Evolutionary conservation across 2,329 filamentous ascomycete species (phyloP).

Genomic region (Aspergillus niger): DNA sequence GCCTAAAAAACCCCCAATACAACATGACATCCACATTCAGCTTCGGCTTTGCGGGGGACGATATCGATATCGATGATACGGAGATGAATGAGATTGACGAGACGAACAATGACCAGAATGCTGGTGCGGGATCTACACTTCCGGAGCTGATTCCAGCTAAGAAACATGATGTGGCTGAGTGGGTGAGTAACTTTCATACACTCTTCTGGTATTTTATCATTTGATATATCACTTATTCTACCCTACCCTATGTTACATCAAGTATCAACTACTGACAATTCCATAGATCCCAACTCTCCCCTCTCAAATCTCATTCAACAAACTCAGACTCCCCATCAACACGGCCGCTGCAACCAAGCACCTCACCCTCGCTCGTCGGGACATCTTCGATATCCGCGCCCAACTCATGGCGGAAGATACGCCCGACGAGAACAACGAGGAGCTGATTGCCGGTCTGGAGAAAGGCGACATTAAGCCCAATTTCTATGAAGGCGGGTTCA

Average conservation of each 20-base stretch:
- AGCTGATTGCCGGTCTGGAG: conserved; percentile 51
- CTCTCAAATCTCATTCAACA: conserved; percentile 62
- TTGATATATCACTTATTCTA: neutral
- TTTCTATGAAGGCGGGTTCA: conserved; percentile 68
- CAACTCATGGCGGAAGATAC: conserved; percentile 63
- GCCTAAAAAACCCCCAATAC: neutral
- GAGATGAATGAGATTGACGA: conserved; percentile 27
- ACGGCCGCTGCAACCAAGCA: conserved; percentile 10
- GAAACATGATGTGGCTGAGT: conserved; percentile 49
- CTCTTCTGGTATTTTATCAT: neutral
- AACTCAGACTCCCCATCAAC: conserved; percentile 51
- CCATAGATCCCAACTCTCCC: conserved; percentile 57
- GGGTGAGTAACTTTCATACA: conserved; percentile 43
- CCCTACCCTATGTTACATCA: neutral
- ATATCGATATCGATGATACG: conserved; percentile 54
- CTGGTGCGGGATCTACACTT: conserved; percentile 22
- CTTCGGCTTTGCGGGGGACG: conserved; percentile 62
- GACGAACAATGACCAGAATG: conserved; percentile 10
- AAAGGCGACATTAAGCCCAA: conserved; percentile 60
- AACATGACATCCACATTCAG: conserved; percentile 46
- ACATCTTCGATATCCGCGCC: conserved; percentile 64
- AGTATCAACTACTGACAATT: conserved; percentile 12
- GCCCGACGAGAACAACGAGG: conserved; percentile 46
- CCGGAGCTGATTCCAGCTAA: conserved; percentile 38
- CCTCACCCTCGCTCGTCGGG: conserved; percentile 55